Evolutionary conservation across 306 rosid genomes (phyloP).

Genomic region (Sophora flavescens): DNA sequence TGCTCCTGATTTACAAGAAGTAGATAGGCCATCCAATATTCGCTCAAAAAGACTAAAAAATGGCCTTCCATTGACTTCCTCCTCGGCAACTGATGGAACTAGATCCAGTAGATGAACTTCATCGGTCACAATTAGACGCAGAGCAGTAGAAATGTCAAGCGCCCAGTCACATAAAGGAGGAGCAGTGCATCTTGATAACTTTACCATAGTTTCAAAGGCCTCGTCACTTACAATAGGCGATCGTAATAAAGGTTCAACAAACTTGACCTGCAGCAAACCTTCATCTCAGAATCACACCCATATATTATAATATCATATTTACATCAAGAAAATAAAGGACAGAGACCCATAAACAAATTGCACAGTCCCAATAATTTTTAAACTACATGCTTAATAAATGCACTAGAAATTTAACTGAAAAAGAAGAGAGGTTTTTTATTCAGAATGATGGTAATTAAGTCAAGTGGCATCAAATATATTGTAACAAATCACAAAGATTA

Average conservation of each 20-base stretch:
- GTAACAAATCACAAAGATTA: conserved; percentile 34
- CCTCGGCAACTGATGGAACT: conserved; percentile 61
- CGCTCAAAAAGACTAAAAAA: conserved; percentile 77
- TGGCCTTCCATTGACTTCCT: conserved; percentile 64
- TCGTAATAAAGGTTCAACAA: conserved; percentile 85
- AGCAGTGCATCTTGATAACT: conserved; percentile 87
- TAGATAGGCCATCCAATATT: conserved; percentile 74
- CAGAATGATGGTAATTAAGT: conserved; percentile 27
- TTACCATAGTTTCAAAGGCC: conserved; percentile 89
- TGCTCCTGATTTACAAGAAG: conserved; percentile 89
- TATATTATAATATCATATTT: not conserved
- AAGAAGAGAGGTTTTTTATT: not conserved
- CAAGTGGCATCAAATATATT: conserved; percentile 39
- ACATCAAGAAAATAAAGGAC: not conserved
- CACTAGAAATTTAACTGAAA: conserved; percentile 20
- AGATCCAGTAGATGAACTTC: conserved; percentile 74
- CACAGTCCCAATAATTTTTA: not conserved
- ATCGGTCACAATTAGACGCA: conserved; percentile 80
- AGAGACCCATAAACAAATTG: not conserved
- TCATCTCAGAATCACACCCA: conserved; percentile 26
- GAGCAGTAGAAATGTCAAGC: conserved; percentile 88
- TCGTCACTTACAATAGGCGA: conserved; percentile 85
- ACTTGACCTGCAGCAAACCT: conserved; percentile 74
- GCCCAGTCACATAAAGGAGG: conserved; percentile 93
- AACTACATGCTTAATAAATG: not conserved